Base-by-base conservation (phyloP, 768 basidiomycete species). In the Chalciporus pseudorubinellus region DNA sequence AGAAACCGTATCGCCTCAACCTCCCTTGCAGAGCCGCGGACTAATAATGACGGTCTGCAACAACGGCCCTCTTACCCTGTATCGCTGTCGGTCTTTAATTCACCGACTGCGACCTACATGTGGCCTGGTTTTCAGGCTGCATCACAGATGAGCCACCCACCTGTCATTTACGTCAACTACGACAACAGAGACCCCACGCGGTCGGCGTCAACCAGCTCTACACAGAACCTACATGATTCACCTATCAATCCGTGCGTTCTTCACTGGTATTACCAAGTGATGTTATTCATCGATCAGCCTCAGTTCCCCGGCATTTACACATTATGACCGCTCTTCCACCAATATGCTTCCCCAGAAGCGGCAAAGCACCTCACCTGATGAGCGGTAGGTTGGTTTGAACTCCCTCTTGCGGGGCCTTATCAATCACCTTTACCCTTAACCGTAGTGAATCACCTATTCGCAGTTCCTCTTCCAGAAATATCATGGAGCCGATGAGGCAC, bases 101-200 rank as follows among this genome's bases (percentile, higher is more conserved):
- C 73, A 41, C 68, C 73, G 42, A 75, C 71, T 48, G 72, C 77
- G 53, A 73, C 75, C 41, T 80, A 71, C 62, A 67, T 70, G 60
- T 80, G 77, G 77, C 75, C 75, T n/a, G 68, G 61, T 50, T 70
- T 79, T 53, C 66, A 70, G 57, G 67, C 74, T 55, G 72, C 74
- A 21, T 78, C 74, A 31, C 68, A 74, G 60, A 76, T 75, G 72
- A 61, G 58, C 46, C 60, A 67, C 52, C 67, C 64, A 44, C 75
- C 77, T 24, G 60, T 70, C 46, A 62, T 73, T 56, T 74, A 75
- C 57, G 72, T 72, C 58, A 61, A 68, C 53, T 62, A 68, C 45
- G 59, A 69, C 57, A 59, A 54, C n/a, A 59, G 62, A 68, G 59
- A 62, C 38, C 44, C 62, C 64, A 60, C 56, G 69, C 69, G 65